A percentile compares a stretch with the other conserved stretches of the same genome.
phyloP scores from a whole-genome alignment of 176 grass and related monocot species.

The Aegilops umbellulata region DNA sequence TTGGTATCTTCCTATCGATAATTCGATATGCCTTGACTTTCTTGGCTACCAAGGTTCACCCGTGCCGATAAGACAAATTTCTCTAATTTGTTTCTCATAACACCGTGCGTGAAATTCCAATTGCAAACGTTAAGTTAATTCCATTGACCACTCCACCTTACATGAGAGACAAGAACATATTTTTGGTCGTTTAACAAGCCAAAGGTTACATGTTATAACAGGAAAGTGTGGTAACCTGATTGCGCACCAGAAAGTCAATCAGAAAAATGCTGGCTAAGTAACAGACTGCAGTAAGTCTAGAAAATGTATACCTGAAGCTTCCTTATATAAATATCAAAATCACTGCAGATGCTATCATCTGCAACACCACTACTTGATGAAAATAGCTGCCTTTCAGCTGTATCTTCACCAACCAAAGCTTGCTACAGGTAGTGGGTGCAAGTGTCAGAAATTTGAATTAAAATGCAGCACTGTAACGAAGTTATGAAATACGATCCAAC shows the following conservation, averaged over 20 bases:
- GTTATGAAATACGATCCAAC: slow-evolving; percentile 1
- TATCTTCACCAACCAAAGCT: slow-evolving; percentile 98
- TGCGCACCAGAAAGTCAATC: background rate
- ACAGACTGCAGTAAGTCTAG: background rate
- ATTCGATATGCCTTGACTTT: background rate
- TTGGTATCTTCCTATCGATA: background rate
- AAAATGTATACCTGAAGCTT: slow-evolving; percentile 70
- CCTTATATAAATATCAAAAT: slow-evolving; percentile 87
- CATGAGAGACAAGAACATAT: background rate
- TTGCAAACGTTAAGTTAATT: background rate
- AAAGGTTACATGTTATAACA: background rate
- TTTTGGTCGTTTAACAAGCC: background rate
- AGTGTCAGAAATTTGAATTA: slow-evolving; percentile 31
- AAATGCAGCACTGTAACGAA: slow-evolving; percentile 12
- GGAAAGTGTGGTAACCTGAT: background rate
- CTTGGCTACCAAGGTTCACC: background rate
- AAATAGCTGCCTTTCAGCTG: slow-evolving; percentile 88
- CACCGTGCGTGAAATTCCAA: background rate
- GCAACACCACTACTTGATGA: slow-evolving; percentile 43
- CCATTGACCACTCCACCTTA: background rate
- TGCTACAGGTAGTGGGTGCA: slow-evolving; percentile 50
- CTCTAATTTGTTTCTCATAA: background rate
- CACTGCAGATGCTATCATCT: slow-evolving; percentile 63
- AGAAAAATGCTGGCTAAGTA: background rate
- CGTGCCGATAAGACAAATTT: background rate